These are phyloP conservation scores for Apiospora saccharicola DNA, from an alignment of 2,329 filamentous ascomycete genomes.

Conservation along the genomic window DNA sequence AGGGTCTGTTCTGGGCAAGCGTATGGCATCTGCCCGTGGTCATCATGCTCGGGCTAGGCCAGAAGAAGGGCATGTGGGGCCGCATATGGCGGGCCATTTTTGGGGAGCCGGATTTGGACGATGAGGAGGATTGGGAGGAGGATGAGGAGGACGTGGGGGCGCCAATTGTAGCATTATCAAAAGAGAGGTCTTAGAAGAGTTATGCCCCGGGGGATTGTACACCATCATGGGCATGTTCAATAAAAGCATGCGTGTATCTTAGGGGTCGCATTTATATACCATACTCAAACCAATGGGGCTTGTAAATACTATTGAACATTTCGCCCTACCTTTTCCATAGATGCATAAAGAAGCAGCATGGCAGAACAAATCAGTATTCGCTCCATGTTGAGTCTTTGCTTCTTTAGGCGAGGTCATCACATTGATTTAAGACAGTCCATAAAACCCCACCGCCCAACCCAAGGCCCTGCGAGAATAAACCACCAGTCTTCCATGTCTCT, in stretches of 20 bases:
- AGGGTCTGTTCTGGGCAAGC: constrained; percentile 93
- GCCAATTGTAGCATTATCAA: constrained; percentile 10
- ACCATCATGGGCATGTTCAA: neutral
- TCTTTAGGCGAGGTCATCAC: no score
- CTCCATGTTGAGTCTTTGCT: no score
- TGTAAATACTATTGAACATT: neutral
- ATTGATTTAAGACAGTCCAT: no score
- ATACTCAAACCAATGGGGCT: neutral
- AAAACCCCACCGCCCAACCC: no score
- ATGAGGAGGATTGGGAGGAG: constrained; percentile 60
- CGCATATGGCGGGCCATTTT: constrained; percentile 77
- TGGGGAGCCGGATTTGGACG: constrained; percentile 63
- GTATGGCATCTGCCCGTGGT: constrained; percentile 94
- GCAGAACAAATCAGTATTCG: no score
- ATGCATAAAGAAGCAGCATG: no score
- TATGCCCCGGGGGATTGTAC: no score
- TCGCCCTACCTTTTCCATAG: neutral
- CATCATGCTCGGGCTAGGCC: constrained; percentile 86
- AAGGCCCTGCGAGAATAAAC: no score
- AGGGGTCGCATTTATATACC: neutral
- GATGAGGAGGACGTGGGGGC: constrained; percentile 50
- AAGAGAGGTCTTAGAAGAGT: no score
- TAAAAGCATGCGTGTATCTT: neutral
- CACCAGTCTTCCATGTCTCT: no score
- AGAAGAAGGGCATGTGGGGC: constrained; percentile 93